phyloP scores from a whole-genome alignment of 352 stramenopile genomes.

The Pythium utonaiense region DNA sequence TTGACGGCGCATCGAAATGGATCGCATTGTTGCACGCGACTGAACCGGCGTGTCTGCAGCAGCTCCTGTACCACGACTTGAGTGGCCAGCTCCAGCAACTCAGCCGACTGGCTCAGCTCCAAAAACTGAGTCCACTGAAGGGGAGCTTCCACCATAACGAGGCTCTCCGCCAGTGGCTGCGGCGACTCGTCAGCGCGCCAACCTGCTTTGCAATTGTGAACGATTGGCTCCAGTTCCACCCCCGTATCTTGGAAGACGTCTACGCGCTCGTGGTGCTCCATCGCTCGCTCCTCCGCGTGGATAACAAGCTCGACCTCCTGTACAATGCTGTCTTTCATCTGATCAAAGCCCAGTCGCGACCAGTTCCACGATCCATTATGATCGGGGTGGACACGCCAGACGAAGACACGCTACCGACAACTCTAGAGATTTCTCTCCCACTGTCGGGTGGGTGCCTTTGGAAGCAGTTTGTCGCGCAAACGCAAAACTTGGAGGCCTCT shows the following conservation, averaged over 20 bases:
- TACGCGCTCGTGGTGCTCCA: slow-evolving; percentile 46
- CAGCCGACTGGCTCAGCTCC: too few relatives aligned
- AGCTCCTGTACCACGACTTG: slow-evolving; percentile 58
- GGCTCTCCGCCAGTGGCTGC: slow-evolving; percentile 48
- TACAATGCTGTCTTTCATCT: slow-evolving; percentile 34
- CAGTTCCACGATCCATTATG: background rate
- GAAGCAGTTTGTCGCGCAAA: slow-evolving; percentile 20
- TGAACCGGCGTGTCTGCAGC: slow-evolving; percentile 26
- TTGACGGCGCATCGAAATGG: slow-evolving; percentile 37
- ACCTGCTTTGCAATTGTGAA: slow-evolving; percentile 62
- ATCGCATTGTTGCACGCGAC: slow-evolving; percentile 50
- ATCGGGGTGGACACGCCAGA: background rate
- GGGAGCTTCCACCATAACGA: slow-evolving; percentile 40
- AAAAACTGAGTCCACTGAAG: too few relatives aligned
- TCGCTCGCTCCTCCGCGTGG: slow-evolving; percentile 51
- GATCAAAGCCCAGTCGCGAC: slow-evolving; percentile 1
- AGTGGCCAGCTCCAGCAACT: slow-evolving; percentile 51
- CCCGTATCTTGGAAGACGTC: slow-evolving; percentile 46
- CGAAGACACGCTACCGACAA: background rate
- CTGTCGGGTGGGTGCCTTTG: slow-evolving; percentile 15
- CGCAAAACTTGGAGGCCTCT: background rate
- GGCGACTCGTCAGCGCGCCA: slow-evolving; percentile 34
- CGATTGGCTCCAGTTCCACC: slow-evolving; percentile 55
- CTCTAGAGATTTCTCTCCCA: slow-evolving; percentile 10
- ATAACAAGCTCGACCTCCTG: slow-evolving; percentile 67